Percentiles rank a stretch among this genome's conserved stretches.
phyloP scores from a whole-genome alignment of 1,284 basidiomycete genomes.

The Lentinus polychrous region DNA sequence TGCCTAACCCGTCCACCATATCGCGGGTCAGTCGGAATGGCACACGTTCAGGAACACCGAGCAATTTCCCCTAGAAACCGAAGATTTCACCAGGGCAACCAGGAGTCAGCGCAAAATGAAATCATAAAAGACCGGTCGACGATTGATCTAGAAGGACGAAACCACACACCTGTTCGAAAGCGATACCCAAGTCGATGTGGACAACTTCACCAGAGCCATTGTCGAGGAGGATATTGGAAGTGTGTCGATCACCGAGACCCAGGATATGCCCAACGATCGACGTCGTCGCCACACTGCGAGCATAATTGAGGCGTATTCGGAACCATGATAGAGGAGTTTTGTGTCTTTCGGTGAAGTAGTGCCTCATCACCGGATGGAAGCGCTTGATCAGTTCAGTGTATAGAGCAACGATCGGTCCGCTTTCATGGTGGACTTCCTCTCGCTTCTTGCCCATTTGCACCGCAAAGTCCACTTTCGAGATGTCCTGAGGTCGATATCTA shows the following conservation, averaged over 20 bases:
- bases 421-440: slow-evolving; percentile 20
- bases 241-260: slow-evolving; percentile 91
- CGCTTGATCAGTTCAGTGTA: slow-evolving; percentile 49
- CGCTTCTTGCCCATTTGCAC: slow-evolving; percentile 21
- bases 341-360: slow-evolving; percentile 89
- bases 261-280: slow-evolving; percentile 93
- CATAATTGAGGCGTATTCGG: slow-evolving; percentile 86
- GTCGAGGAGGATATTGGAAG: slow-evolving; percentile 90
- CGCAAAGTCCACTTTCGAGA: slow-evolving; percentile 18
- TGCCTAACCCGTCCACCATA: slow-evolving; percentile 91
- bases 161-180: slow-evolving; percentile 81
- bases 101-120: not conserved
- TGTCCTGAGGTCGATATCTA: slow-evolving; percentile 38
- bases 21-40: slow-evolving; percentile 95
- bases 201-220: slow-evolving; percentile 81
- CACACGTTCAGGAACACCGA: slow-evolving; percentile 82
- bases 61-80: slow-evolving; percentile 67
- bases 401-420: slow-evolving; percentile 1
- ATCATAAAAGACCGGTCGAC: not conserved
- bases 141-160: no score
- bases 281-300: slow-evolving; percentile 86
- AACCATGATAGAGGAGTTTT: slow-evolving; percentile 91
- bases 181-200: slow-evolving; percentile 94
- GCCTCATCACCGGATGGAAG: slow-evolving; percentile 87
- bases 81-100: not conserved